Evolutionary conservation across 1,139 yeast species (phyloP), one percentile per base, ranked within the genome.

Genomic region (Geotrichum histeridarum): DNA sequence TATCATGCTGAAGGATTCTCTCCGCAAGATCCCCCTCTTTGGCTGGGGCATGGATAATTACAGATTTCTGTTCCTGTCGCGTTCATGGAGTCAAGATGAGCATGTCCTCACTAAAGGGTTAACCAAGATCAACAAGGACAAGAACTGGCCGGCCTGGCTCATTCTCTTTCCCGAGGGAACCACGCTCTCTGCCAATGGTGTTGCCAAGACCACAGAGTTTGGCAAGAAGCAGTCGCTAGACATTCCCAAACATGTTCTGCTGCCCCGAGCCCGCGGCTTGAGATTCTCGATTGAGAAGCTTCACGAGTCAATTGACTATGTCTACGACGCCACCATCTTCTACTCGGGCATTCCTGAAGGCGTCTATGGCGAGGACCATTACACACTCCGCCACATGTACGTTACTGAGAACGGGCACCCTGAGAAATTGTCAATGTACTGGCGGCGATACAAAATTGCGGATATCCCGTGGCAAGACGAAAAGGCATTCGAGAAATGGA

Each of bases 81-180:
- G 99, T 58, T 87, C 86, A 62, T 93, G 99, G 99, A 84, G 78
- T 18, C 71, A 73, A 8, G 99, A 93, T 67, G 82, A 82, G 65
- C 64, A 77, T 12, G 74, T 74, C 8, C 75, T 91, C 73, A 74
- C 81, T 33, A 77, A 79, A 52, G 80, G 78, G 53, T 73, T 89
- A 56, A 70, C 73, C 17, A 76, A 75, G 36, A 73, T 86, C 27
- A 84, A 81, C 54, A 42, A 58, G 8, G 71, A 70, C 48, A 55
- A 55, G 46, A 59, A 68, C 2, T 67, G 68, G 67, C 76, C 77
- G 4, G 65, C 71, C n/a, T 74, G 76, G 76, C 60, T 93, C 53
- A 70, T 91, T 31, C 69, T 93, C 36, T 93, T 85, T 70, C 99
- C 99, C 0, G 99, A 93, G 69, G 99, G 99, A 1, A 93, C 99